phyloP scores from a whole-genome alignment of 768 basidiomycete species.

The Roridomyces roridus region DNA sequence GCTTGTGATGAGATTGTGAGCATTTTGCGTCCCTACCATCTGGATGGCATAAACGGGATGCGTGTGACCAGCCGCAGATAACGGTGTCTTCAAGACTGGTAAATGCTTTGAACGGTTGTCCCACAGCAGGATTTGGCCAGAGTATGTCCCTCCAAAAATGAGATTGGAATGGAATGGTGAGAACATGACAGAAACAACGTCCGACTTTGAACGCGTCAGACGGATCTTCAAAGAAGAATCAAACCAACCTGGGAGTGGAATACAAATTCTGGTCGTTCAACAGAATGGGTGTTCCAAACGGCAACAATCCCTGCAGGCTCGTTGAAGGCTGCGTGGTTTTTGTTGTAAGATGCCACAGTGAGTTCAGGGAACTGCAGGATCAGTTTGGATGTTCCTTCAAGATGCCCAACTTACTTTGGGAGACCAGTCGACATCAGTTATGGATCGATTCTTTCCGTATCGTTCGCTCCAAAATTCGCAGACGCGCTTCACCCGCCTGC shows the following conservation, averaged over 20 bases:
- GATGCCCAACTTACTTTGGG: conserved; percentile 69
- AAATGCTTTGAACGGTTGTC: conserved; percentile 97
- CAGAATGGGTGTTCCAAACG: conserved; percentile 95
- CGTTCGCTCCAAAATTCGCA: conserved; percentile 94
- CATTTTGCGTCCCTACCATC: conserved; percentile 98
- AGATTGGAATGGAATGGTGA: conserved; percentile 98
- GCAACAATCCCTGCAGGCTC: conserved; percentile 98
- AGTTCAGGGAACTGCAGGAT: conserved; percentile 87
- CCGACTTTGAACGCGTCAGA: conserved; percentile 68
- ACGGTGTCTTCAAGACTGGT: conserved; percentile 94
- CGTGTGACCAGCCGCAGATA: conserved; percentile 96
- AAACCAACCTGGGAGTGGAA: conserved; percentile 93
- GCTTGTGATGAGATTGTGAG: conserved; percentile 95
- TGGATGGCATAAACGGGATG: conserved; percentile 99
- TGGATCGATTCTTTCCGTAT: conserved; percentile 90
- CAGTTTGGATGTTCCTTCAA: neutral
- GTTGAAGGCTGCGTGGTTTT: conserved; percentile 90
- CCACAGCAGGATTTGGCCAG: conserved; percentile 97
- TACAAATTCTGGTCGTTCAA: conserved; percentile 96
- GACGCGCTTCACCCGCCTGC: conserved; percentile 88
- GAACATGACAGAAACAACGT: conserved; percentile 95
- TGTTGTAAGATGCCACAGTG: conserved; percentile 96
- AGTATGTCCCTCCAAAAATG: conserved; percentile 98
- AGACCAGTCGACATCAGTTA: conserved; percentile 98
- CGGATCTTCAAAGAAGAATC: conserved; percentile 1